phyloP scores from a whole-genome alignment of 2,329 filamentous ascomycete genomes.

The Paecilomyces sp. region DNA sequence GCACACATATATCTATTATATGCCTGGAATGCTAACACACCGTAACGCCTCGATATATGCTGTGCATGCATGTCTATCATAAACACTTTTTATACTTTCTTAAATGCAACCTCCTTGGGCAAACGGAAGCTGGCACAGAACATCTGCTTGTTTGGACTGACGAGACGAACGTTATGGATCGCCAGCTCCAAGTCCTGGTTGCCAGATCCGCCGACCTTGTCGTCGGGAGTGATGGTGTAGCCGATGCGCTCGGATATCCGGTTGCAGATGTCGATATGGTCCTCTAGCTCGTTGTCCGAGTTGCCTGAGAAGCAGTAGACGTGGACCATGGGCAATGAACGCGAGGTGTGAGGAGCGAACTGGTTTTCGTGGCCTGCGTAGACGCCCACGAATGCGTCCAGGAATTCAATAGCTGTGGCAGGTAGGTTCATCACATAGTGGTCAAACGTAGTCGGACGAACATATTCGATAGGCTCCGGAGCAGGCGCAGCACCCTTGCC shows the following conservation, averaged over 20 bases:
- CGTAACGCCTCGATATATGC: slow-evolving; percentile 9
- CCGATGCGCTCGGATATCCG: slow-evolving; percentile 58
- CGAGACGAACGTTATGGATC: slow-evolving; percentile 66
- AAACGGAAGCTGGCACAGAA: slow-evolving; percentile 91
- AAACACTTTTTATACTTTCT: slow-evolving; percentile 12
- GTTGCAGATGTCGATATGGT: slow-evolving; percentile 51
- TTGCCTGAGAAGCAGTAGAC: slow-evolving; percentile 92
- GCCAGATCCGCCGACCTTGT: slow-evolving; percentile 40
- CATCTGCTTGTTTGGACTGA: slow-evolving; percentile 92
- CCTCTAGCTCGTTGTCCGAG: slow-evolving; percentile 62
- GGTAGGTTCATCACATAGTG: slow-evolving; percentile 99
- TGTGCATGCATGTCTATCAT: neutral
- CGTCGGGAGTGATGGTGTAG: slow-evolving; percentile 49
- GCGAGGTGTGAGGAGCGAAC: slow-evolving; percentile 54
- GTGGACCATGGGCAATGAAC: slow-evolving; percentile 72
- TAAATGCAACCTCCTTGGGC: slow-evolving; percentile 74
- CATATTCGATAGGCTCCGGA: slow-evolving; percentile 18
- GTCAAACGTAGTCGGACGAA: slow-evolving; percentile 63
- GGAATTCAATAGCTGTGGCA: slow-evolving; percentile 78
- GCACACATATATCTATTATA: neutral
- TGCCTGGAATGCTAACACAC: neutral
- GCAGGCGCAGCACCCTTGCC: slow-evolving; percentile 22
- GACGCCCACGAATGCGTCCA: slow-evolving; percentile 68
- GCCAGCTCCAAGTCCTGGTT: slow-evolving; percentile 54
- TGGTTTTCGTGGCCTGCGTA: slow-evolving; percentile 65